Conservation (phyloP, 768 basidiomycete genomes). For the Cystoderma amianthinum region DNA sequence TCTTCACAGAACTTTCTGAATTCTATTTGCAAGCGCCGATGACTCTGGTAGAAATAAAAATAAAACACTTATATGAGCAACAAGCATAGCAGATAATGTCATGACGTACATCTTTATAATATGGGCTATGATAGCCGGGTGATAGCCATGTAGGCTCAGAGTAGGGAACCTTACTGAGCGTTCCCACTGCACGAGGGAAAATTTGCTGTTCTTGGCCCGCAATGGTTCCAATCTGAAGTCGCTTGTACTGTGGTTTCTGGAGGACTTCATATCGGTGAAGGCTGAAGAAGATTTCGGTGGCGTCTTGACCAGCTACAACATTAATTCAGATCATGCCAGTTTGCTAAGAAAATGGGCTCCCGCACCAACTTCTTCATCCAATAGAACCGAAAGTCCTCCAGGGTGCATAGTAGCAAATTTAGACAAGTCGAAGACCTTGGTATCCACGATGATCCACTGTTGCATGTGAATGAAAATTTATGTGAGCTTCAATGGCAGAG, state of each 20-base stretch:
- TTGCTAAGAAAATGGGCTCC: not conserved
- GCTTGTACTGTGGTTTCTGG: constrained; percentile 51
- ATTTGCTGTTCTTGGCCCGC: not conserved
- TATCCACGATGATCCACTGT: constrained; percentile 70
- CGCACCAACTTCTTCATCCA: constrained; percentile 72
- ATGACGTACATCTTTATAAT: constrained; percentile 13
- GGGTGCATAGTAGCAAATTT: constrained; percentile 80
- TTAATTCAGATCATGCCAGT: not conserved
- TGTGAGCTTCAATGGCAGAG: not conserved
- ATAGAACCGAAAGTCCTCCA: constrained; percentile 72
- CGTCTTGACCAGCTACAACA: constrained; percentile 56
- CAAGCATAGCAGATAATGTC: not conserved
- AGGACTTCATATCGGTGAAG: constrained; percentile 72
- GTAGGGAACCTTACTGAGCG: constrained; percentile 63
- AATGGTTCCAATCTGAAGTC: constrained; percentile 52
- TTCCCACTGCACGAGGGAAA: constrained; percentile 30
- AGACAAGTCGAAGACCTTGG: constrained; percentile 74
- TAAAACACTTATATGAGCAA: not conserved
- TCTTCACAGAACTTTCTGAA: constrained; percentile 71
- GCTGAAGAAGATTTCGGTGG: constrained; percentile 66
- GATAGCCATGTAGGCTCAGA: constrained; percentile 74
- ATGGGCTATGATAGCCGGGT: constrained; percentile 38
- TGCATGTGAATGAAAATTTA: not conserved
- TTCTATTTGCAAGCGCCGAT: constrained; percentile 50
- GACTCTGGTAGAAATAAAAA: constrained; percentile 28